Conservation (phyloP, 371 early-diverging fungal species). For the Batkoa obscura region DNA sequence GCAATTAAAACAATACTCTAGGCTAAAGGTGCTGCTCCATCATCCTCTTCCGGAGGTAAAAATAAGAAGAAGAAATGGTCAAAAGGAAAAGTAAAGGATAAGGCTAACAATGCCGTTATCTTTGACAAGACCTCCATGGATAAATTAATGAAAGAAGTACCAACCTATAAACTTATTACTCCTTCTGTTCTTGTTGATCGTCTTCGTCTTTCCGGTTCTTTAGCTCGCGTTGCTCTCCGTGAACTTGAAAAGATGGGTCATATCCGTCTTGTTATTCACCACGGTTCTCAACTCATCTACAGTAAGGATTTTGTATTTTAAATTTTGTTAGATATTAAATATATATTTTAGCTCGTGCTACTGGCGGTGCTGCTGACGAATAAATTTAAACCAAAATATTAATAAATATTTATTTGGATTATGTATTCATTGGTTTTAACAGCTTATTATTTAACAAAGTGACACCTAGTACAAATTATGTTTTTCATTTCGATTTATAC, state of each 20-base stretch:
- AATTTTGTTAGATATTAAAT: not conserved
- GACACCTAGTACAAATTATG: too few species aligned
- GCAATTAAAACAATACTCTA: not conserved
- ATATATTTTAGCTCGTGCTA: slow-evolving; percentile 10
- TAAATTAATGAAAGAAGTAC: slow-evolving; percentile 86
- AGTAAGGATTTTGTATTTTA: slow-evolving; percentile 13
- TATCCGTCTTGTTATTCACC: slow-evolving; percentile 74
- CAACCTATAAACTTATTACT: slow-evolving; percentile 95
- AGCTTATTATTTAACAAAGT: too few species aligned
- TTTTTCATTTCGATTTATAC: too few species aligned
- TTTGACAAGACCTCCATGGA: slow-evolving; percentile 33
- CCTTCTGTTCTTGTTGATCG: slow-evolving; percentile 96
- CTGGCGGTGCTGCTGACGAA: slow-evolving; percentile 6
- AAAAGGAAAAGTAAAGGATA: slow-evolving; percentile 30
- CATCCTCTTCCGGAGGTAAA: slow-evolving; percentile 63
- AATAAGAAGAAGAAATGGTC: slow-evolving; percentile 64
- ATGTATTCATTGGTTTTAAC: too few species aligned
- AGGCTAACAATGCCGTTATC: slow-evolving; percentile 45
- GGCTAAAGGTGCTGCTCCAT: slow-evolving; percentile 35
- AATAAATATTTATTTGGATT: too few species aligned
- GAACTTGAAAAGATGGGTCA: slow-evolving; percentile 81
- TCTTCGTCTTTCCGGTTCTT: slow-evolving; percentile 90
- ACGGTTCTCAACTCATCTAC: slow-evolving; percentile 90
- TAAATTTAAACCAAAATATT: not conserved
- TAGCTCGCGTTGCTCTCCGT: slow-evolving; percentile 85